Evolutionary conservation across 2,329 filamentous ascomycete genomes (phyloP), one percentile per base, ranked within the genome.

Genomic region (Claviceps sp.): DNA sequence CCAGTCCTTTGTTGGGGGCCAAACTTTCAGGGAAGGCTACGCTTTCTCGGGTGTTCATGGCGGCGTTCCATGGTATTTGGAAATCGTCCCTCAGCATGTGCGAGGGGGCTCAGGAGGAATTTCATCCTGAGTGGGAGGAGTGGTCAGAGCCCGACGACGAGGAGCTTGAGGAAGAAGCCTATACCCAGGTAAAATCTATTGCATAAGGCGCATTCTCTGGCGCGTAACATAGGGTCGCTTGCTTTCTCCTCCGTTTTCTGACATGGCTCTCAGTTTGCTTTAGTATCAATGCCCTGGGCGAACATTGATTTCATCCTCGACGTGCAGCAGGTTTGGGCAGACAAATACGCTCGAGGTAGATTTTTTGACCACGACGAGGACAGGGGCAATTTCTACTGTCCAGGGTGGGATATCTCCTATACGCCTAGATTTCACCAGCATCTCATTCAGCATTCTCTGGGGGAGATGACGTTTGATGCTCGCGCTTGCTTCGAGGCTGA

Each of bases 271-370:
- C 22, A 65, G 61, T 34, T 61, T 65, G 37, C 68, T 64, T 1
- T 73, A 71, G 70, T 57, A 68, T n/a, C 60, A 67, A 38, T 62
- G 60, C 53, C 67, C 0, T 77, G 74, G 73, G 61, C 67, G 5
- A 66, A 63, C n/a, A 61, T 73, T n/a, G 60, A 69, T 34, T 61
- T 75, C 30, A 68, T 78, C 10, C 65, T 75, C 2, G 65, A 71
- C 43, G 74, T 4, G 30, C 30, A 34, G 30, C 30, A 34, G 10
- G 30, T 10, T 2, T 34, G 30, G 30, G 30, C 30, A 34, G 30
- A 34, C 30, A 34, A 11, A 34, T 11, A 34, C 11, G 30, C 30
- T 34, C 30, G 30, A 34, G 30, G 10, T 4, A 34, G 30, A 34
- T 4, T 4, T 11, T 34, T 34, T 34, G 30, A 34, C 30, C 30